phyloP scores from a whole-genome alignment of 2,329 filamentous ascomycete species.

The Neofusicoccum laricinum region DNA sequence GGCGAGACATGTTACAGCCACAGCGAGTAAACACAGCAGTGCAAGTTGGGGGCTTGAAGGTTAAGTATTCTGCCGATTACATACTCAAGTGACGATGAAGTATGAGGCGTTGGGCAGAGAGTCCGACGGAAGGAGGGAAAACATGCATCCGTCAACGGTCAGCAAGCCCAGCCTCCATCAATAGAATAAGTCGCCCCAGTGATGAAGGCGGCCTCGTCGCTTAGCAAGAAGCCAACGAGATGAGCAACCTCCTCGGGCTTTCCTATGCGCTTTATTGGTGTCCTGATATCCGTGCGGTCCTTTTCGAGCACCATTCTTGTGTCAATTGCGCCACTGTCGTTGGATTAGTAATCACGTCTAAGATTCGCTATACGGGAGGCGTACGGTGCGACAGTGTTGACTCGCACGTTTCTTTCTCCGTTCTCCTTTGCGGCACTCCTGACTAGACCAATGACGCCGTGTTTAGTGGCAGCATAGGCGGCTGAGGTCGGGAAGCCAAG shows the following conservation, averaged over 20 bases:
- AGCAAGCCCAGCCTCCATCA: slow-evolving; percentile 36
- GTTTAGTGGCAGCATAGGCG: slow-evolving; percentile 18
- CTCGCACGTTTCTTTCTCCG: slow-evolving; percentile 30
- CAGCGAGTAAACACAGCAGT: no score
- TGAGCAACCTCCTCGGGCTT: slow-evolving; percentile 32
- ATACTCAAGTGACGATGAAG: no score
- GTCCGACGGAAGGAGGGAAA: neutral
- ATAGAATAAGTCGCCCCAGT: slow-evolving; percentile 41
- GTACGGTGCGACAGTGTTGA: slow-evolving; percentile 43
- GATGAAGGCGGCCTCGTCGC: slow-evolving; percentile 41
- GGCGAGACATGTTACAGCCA: no score
- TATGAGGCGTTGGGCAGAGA: no score
- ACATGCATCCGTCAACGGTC: neutral
- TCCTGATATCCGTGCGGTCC: neutral
- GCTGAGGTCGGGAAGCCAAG: slow-evolving; percentile 34
- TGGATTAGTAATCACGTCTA: neutral
- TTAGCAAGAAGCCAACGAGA: slow-evolving; percentile 41
- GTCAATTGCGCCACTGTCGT: slow-evolving; percentile 20
- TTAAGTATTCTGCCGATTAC: neutral
- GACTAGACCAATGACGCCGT: slow-evolving; percentile 27
- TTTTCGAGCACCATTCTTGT: slow-evolving; percentile 24
- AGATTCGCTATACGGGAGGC: slow-evolving; percentile 18
- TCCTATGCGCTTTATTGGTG: slow-evolving; percentile 16
- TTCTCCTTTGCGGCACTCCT: slow-evolving; percentile 37
- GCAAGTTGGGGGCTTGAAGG: neutral